These are phyloP conservation scores for Dothideomycetes sp. DNA, from an alignment of 2,329 filamentous ascomycete species.

Conservation along the genomic window DNA sequence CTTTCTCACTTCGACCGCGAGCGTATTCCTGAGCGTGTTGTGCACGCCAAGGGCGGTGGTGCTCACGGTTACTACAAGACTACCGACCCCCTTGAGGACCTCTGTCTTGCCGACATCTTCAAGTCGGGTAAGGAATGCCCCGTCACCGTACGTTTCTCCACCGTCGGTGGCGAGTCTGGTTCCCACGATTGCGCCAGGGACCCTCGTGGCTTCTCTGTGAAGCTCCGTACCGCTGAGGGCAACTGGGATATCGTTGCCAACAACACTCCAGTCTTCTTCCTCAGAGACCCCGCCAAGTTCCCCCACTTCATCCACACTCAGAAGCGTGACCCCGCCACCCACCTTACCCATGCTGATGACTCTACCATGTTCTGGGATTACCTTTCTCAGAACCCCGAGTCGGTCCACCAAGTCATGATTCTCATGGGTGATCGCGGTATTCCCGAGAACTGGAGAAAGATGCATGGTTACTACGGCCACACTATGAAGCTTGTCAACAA, in stretches of 20 bases:
- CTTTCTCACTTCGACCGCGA: conserved; percentile 41
- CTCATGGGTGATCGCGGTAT: conserved; percentile 45
- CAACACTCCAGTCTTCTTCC: conserved; percentile 66
- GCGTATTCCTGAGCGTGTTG: conserved; percentile 39
- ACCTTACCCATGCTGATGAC: conserved; percentile 54
- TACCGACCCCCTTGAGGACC: conserved; percentile 34
- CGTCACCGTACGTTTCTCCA: conserved; percentile 59
- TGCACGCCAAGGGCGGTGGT: conserved; percentile 39
- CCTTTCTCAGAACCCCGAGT: conserved; percentile 42
- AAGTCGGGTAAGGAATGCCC: conserved; percentile 59
- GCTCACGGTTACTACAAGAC: conserved; percentile 38
- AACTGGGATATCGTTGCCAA: conserved; percentile 64
- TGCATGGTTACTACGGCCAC: conserved; percentile 44
- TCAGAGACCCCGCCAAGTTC: conserved; percentile 64
- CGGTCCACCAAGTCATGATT: conserved; percentile 42
- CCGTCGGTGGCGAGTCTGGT: conserved; percentile 62
- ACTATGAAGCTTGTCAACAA: conserved; percentile 44
- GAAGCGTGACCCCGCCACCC: conserved; percentile 61
- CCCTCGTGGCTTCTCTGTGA: conserved; percentile 60
- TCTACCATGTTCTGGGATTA: conserved; percentile 59
- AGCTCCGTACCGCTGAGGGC: conserved; percentile 64
- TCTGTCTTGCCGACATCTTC: conserved; percentile 36
- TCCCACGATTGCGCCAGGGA: conserved; percentile 63
- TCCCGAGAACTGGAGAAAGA: conserved; percentile 43
- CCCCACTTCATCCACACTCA: conserved; percentile 65